Conservation (phyloP, 768 basidiomycete genomes). For the Rhodocollybia butyracea region DNA sequence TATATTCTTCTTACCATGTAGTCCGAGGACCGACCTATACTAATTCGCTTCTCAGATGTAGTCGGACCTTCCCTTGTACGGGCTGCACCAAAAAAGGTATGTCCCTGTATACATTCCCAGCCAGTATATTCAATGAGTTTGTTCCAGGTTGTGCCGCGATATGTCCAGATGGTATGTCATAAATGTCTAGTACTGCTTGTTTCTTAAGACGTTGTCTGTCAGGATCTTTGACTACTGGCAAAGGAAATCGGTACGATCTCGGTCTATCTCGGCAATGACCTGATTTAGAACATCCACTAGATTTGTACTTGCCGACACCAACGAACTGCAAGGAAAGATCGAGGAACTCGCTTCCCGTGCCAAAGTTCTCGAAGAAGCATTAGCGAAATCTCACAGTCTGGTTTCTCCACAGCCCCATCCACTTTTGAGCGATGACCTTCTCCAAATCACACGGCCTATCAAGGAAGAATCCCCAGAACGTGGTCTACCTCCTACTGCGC, state of each 20-base stretch:
- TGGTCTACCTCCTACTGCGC: too few species aligned
- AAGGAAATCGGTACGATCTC: slow-evolving; percentile 56
- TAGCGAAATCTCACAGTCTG: slow-evolving; percentile 46
- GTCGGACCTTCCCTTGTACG: slow-evolving; percentile 64
- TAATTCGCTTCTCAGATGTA: neutral
- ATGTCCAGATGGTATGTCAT: slow-evolving; percentile 55
- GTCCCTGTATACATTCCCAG: neutral
- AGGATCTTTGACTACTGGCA: slow-evolving; percentile 72
- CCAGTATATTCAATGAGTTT: neutral
- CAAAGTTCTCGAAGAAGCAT: slow-evolving; percentile 64
- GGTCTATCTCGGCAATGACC: neutral
- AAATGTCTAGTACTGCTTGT: neutral
- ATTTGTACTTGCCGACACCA: slow-evolving; percentile 72
- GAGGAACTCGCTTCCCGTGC: slow-evolving; percentile 57
- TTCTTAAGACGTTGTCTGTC: slow-evolving; percentile 1
- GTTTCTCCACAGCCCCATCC: slow-evolving; percentile 52
- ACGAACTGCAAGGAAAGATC: slow-evolving; percentile 67
- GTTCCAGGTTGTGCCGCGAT: slow-evolving; percentile 44
- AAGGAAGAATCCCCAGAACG: slow-evolving; percentile 52
- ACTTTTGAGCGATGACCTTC: slow-evolving; percentile 56
- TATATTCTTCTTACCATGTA: neutral
- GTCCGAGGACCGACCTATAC: neutral
- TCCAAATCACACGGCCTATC: slow-evolving; percentile 61
- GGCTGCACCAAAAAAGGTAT: slow-evolving; percentile 53
- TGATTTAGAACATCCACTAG: slow-evolving; percentile 25